These are phyloP conservation scores for Boletus fagicola DNA, from an alignment of 768 basidiomycete genomes.

Conservation along the genomic window DNA sequence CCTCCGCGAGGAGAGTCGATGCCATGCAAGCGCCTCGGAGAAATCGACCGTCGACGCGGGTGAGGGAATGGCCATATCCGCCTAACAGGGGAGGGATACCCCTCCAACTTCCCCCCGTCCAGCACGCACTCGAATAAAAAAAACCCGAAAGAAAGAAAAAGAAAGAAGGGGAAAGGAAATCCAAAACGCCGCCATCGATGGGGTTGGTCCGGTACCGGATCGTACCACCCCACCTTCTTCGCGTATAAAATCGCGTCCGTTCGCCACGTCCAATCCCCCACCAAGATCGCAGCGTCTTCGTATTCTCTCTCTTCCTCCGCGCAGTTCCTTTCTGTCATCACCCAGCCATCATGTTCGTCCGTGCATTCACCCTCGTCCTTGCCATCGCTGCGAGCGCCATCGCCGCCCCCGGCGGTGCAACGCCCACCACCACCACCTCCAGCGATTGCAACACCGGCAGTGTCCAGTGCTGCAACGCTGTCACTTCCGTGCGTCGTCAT, in stretches of 20 bases:
- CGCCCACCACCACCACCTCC: background rate
- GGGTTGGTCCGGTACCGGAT: background rate
- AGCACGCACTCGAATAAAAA: constrained; percentile 10
- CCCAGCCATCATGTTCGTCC: constrained; percentile 14
- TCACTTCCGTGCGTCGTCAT: background rate
- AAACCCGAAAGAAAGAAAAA: constrained; percentile 7
- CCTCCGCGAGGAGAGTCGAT: background rate
- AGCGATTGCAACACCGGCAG: constrained; percentile 11
- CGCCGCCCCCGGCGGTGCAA: background rate
- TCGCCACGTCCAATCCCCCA: background rate
- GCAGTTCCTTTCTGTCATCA: background rate
- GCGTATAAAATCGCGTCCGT: constrained; percentile 15
- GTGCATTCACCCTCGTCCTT: constrained; percentile 11
- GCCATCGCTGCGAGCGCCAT: constrained; percentile 10
- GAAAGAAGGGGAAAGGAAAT: constrained; percentile 1
- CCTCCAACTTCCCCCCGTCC: background rate
- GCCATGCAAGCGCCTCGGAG: background rate
- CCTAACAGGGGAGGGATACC: background rate
- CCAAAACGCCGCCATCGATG: constrained; percentile 17
- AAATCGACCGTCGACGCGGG: background rate
- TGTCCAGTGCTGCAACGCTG: constrained; percentile 9
- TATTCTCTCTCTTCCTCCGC: background rate
- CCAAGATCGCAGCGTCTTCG: background rate
- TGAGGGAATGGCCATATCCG: constrained; percentile 15
- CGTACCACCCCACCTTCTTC: constrained; percentile 6